Evolutionary conservation across 2,329 filamentous ascomycete genomes (phyloP), one percentile per base, ranked within the genome.

Genomic region (Domatiomyces globalis): DNA sequence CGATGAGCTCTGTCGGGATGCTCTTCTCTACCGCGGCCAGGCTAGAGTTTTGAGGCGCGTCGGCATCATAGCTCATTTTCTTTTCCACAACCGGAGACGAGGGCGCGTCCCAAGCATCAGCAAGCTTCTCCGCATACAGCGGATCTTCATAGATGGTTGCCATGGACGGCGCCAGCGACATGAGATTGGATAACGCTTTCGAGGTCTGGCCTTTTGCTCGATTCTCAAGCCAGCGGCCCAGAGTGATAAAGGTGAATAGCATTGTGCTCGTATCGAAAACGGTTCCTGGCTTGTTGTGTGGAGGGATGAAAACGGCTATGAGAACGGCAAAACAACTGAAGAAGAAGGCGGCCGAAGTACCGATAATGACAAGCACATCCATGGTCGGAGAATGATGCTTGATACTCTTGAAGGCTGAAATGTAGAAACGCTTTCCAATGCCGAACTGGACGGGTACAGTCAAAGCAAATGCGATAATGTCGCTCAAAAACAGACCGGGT

Each of bases 181-280:
- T 98, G 33, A 98, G 79, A 20, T 83, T 79, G 6, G 90, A 96
- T 2, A 98, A 77, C 0, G 92, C 92, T 64, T 87, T 92, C 4
- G 89, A 95, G 0, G 92, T 98, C 69, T 96, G 87, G 0, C 92
- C 92, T 71, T 96, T 98, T 49, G 92, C 92, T 17, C 83, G 75
- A 65, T 96, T 98, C 69, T 98, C 92, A 17, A 98, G 71, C 71
- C 85, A 98, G 36, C 92, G 83, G 3, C 92, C 87, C 2, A 98
- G 71, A 1, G 85, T 88, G 66, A 95, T 87, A 65, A 98, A 96
- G 0, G 88, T 95, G 66, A 98, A 89, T 49, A 98, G 76, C 92
- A 96, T 98, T 19, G 88, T 95, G 68, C 89, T 95, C 1, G 92
- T 98, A 64, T 98, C 92, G 62, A 98, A 98, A 15, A 95, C 85